Percentiles rank a stretch among this genome's conserved stretches.
Evolutionary conservation across 306 rosid genomes (phyloP).

Genomic region (Parietaria judaica): DNA sequence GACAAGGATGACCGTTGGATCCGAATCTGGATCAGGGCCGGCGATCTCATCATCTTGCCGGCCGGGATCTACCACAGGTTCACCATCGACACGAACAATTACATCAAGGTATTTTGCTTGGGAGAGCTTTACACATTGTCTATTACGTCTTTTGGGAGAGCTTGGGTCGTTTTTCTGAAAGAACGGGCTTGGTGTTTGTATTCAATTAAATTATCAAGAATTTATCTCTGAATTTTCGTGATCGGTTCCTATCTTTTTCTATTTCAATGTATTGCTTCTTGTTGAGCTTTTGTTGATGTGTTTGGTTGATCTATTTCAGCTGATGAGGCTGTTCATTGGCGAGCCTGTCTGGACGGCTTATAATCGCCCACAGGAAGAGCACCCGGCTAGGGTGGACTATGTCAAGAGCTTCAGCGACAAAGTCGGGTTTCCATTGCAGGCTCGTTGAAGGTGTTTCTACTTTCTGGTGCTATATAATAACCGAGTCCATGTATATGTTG

Average conservation of each 20-base stretch:
- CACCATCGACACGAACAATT: conserved; percentile 70
- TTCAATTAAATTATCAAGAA: no score
- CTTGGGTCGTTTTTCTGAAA: not conserved
- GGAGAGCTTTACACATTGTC: not conserved
- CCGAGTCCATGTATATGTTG: not conserved
- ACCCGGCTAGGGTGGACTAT: conserved; percentile 81
- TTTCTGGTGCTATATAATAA: not conserved
- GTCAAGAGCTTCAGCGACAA: conserved; percentile 41
- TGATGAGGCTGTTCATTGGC: conserved; percentile 80
- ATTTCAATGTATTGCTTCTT: not conserved
- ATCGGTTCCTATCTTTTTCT: no score
- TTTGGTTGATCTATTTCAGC: conserved; percentile 28
- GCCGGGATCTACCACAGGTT: conserved; percentile 92
- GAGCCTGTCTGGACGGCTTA: conserved; percentile 87
- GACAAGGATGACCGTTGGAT: conserved; percentile 78
- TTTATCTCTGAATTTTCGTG: no score
- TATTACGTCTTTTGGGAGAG: not conserved
- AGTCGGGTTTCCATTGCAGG: conserved; percentile 46
- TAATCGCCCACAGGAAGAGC: conserved; percentile 81
- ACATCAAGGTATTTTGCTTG: conserved; percentile 48
- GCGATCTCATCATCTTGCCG: conserved; percentile 92
- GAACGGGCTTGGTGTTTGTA: no score
- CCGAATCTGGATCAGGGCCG: conserved; percentile 74
- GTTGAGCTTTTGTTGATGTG: not conserved
- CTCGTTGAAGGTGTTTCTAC: conserved; percentile 32